Base-by-base conservation (phyloP, 1,139 yeast species). In the Trichomonascaceae sp. region DNA sequence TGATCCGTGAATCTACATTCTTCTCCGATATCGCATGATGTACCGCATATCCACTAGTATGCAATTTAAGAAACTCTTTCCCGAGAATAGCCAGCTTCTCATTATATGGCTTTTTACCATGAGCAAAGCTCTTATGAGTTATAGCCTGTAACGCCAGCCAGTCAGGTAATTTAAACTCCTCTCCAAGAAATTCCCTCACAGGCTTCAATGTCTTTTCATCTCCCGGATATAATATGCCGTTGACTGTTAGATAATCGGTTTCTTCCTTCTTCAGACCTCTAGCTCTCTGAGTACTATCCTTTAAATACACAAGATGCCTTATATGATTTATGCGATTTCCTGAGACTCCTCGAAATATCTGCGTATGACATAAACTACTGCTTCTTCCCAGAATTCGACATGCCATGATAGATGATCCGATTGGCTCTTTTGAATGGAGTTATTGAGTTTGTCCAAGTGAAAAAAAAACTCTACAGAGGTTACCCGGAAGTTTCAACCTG, bases 61-160 rank as follows among this genome's bases (percentile, higher is more conserved):
- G 78, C 57, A 84, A 74, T 63, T 85, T 83, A 61, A 88, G 72
- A 62, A 86, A 75, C 67, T 86, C 87, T 44, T 81, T 72, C n/a
- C 98, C 98, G 71, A 88, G 74, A 51, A 85, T 79, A 24, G 88
- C 78, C 63, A 91, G 75, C 69, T 86, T 87, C 67, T 89, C 96
- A 70, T 91, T 91, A 70, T 85, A 88, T 18, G 97, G 96, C 64
- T 84, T 83, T 58, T 81, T 76, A 15, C 96, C 97, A 71, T 88
- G 95, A 8, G 95, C 95, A 76, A 90, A 91, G 45, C 96, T 87
- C 72, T 91, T 91, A 72, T 91, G 97, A 12, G 97, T 90, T 64
- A 90, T 74, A 39, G 87, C 83, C 72, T 91, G 97, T 58, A 89
- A 73, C 43, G 86, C 75, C 57, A 87, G 63, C 19, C 68, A 63